These are phyloP conservation scores for Apiotrichum veenhuisii DNA, from an alignment of 1,284 basidiomycete genomes.

Conservation along the genomic window DNA sequence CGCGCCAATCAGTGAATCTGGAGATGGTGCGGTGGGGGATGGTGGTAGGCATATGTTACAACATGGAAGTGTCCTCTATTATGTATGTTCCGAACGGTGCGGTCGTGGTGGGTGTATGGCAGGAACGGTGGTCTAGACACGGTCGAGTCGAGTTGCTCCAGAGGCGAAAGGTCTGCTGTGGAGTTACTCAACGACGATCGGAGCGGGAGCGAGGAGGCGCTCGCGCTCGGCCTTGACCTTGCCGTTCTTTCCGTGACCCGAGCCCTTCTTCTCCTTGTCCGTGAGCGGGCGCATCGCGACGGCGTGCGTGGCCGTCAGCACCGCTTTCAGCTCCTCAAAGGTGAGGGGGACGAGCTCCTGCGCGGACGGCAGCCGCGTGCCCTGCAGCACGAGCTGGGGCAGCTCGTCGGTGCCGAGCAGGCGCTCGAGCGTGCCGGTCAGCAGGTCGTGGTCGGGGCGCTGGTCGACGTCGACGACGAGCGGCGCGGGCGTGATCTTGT, in stretches of 20 bases:
- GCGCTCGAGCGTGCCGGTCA: constrained; percentile 54
- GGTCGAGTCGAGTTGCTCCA: no score
- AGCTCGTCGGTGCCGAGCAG: constrained; percentile 59
- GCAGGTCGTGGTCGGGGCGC: constrained; percentile 56
- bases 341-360: constrained; percentile 56
- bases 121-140: no score
- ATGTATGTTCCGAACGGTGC: no score
- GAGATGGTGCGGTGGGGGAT: no score
- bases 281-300: constrained; percentile 49
- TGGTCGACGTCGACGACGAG: constrained; percentile 71
- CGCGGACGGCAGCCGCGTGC: constrained; percentile 59
- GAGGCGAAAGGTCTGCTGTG: no score
- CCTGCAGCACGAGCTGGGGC: constrained; percentile 68
- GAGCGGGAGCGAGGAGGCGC: constrained; percentile 9
- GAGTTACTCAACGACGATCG: constrained; percentile 1
- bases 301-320: constrained; percentile 60
- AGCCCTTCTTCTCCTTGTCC: constrained; percentile 47
- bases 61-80: no score
- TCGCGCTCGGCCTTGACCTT: constrained; percentile 3
- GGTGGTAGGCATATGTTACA: no score
- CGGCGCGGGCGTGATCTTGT: constrained; percentile 64
- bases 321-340: constrained; percentile 55
- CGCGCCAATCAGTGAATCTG: no score
- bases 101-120: no score
- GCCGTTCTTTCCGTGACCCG: background rate